Evolutionary conservation across 495 filamentous ascomycete genomes (phyloP), one percentile per base, ranked within the genome.

Genomic region (Aspergillus cristatus): DNA sequence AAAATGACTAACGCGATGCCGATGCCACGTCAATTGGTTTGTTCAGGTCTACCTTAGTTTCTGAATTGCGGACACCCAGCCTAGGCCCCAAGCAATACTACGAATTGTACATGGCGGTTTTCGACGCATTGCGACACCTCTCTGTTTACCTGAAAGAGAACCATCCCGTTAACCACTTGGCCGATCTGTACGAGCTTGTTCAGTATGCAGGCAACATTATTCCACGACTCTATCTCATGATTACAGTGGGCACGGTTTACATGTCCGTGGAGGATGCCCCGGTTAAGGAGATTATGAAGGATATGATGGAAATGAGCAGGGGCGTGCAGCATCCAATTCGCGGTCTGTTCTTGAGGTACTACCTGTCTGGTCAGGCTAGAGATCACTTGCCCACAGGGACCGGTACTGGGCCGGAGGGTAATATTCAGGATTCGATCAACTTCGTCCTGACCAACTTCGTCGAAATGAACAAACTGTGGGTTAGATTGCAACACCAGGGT

Each of bases 291-390:
- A 88, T 98, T 39, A 98, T 98, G 91, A 98, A 98, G 62, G 91
- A 98, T 56, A 98, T 98, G 91, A 98, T 98, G 91, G 91, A 98
- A 65, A 98, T 98, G 91, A 95, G 86, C 60, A 76, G 91, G 44
- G 91, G 91, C 33, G 86, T 98, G 18, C 91, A 98, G 53, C 93
- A 98, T 54, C 91, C 91, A 2, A 85, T 95, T 34, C 82, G 91
- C 33, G 91, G 91, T 2, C 67, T 98, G 28, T 98, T 98, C 59
- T 64, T 98, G 45, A 77, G 91, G 55, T 98, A 97, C 62, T 98
- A 95, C 50, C 75, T 97, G 20, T 86, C 85, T 20, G 89, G 89
- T 13, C 90, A 97, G 66, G 91, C 90, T 7, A 72, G 90, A 40
- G 90, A 97, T 60, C 80, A 76, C 53, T 71, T 96, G 16, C 90